Percentiles rank a stretch among this genome's conserved stretches.
Evolutionary conservation across 1,284 basidiomycete species (phyloP).

Genomic region (Xanthoconium separans): DNA sequence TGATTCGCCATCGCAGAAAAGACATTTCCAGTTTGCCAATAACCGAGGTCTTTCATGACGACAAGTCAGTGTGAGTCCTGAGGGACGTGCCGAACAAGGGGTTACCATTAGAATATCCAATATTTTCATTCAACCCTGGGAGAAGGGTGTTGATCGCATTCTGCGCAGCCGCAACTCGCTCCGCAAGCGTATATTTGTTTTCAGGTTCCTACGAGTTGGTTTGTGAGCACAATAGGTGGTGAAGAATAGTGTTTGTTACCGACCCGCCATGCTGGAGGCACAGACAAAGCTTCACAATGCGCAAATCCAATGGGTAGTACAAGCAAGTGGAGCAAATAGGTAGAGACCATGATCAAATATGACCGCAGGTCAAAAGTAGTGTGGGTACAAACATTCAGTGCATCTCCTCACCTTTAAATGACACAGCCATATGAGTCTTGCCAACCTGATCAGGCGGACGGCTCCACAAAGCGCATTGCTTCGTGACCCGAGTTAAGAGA

Average conservation of each 20-base stretch:
- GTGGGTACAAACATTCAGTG: too few relatives aligned
- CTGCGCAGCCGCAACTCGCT: background rate
- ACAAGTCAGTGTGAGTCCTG: too few relatives aligned
- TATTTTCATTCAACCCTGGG: slow-evolving; percentile 6
- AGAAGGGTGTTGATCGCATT: slow-evolving; percentile 9
- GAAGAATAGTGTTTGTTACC: too few relatives aligned
- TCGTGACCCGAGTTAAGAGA: too few relatives aligned
- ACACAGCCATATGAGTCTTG: too few relatives aligned
- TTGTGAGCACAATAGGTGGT: too few relatives aligned
- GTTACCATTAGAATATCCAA: slow-evolving; percentile 9
- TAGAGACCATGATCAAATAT: background rate
- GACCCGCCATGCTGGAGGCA: background rate
- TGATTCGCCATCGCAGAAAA: slow-evolving; percentile 42
- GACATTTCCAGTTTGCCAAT: slow-evolving; percentile 40
- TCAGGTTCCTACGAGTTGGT: too few relatives aligned
- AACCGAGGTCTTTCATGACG: slow-evolving; percentile 36
- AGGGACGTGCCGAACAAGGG: background rate
- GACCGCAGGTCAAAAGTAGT: background rate
- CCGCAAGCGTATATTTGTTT: background rate
- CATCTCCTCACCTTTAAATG: too few relatives aligned
- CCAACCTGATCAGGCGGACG: too few relatives aligned
- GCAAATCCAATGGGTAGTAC: background rate
- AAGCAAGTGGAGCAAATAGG: background rate
- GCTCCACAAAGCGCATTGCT: too few relatives aligned
- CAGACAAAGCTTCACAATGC: background rate